Evolutionary conservation across 176 grass and related monocot species (phyloP), one percentile per base, ranked within the genome.

Genomic region (Hyparrhenia diplandra): DNA sequence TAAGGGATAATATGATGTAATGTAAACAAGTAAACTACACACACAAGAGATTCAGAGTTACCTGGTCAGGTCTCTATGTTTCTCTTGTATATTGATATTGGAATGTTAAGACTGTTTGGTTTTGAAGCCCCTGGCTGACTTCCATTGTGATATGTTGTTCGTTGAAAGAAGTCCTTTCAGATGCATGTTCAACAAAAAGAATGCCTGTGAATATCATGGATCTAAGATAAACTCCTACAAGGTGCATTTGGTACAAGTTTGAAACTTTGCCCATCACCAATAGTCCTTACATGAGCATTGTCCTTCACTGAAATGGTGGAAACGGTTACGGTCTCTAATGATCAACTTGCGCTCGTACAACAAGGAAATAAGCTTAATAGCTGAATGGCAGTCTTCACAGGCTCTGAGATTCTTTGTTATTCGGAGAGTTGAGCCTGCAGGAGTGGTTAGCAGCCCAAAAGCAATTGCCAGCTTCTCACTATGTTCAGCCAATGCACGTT

Each of bases 401-500:
- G 85, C 74, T 78, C 89, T 83, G 39, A 94, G 89, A 64, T 94
- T 94, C 81, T 91, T 94, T 78, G 87, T 87, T 59, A 94, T 89
- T 74, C 89, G 83, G 71, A 94, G 66, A 55, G 81, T 94, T 63
- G 84, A 89, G 24, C 75, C 52, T 12, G 77, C 42, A 66, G 92
- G 92, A 55, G 89, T 89, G 30, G 66, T 76, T 63, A 91, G 65
- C 31, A 94, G 84, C 13, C 86, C 92, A 79, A 91, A 94, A 73
- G 84, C 92, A 71, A 91, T 73, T 34, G 92, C 84, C 13, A 94
- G 29, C 81, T 94, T 94, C 84, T 91, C 89, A 76, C 92, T 94
- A 41, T 94, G 92, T 84, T 85, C 86, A 83, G 82, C 74, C 81
- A 94, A 72, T 39, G 73, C 35, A 17, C 67, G 79, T 11, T 87